phyloP scores from a whole-genome alignment of 2,329 filamentous ascomycete species.

The Botryotinia convoluta region DNA sequence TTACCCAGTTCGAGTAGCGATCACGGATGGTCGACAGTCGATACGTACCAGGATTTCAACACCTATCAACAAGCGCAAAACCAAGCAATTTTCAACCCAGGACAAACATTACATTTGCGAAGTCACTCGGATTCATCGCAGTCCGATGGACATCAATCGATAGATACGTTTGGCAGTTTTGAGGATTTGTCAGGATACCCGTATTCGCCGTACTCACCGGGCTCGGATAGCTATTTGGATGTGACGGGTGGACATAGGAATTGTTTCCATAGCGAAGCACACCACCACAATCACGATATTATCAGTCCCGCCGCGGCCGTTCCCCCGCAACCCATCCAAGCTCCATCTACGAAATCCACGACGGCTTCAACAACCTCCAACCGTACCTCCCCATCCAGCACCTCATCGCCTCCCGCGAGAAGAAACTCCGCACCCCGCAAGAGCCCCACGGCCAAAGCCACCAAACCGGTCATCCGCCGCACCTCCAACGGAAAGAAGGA shows the following conservation, averaged over 20 bases:
- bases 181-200: conserved; percentile 68
- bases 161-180: conserved; percentile 65
- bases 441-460: conserved; percentile 61
- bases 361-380: conserved; percentile 54
- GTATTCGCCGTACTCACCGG: conserved; percentile 77
- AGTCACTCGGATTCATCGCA: conserved; percentile 83
- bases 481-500: conserved; percentile 74
- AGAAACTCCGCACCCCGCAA: conserved; percentile 71
- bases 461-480: conserved; percentile 82
- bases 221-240: conserved; percentile 72
- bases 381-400: conserved; percentile 57
- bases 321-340: conserved; percentile 68
- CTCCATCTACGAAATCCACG: conserved; percentile 56
- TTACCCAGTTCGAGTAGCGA: conserved; percentile 77
- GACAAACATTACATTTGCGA: conserved; percentile 83
- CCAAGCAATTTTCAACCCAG: conserved; percentile 78
- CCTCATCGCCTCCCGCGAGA: conserved; percentile 62
- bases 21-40: conserved; percentile 82
- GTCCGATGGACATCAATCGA: conserved; percentile 63
- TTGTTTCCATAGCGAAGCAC: conserved; percentile 57
- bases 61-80: conserved; percentile 59
- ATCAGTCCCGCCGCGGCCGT: conserved; percentile 68
- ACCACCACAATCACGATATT: conserved; percentile 49
- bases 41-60: conserved; percentile 71
- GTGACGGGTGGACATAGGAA: conserved; percentile 53